Evolutionary conservation across 75 land plant species (phyloP).

Genomic region (Cupressus sempervirens): DNA sequence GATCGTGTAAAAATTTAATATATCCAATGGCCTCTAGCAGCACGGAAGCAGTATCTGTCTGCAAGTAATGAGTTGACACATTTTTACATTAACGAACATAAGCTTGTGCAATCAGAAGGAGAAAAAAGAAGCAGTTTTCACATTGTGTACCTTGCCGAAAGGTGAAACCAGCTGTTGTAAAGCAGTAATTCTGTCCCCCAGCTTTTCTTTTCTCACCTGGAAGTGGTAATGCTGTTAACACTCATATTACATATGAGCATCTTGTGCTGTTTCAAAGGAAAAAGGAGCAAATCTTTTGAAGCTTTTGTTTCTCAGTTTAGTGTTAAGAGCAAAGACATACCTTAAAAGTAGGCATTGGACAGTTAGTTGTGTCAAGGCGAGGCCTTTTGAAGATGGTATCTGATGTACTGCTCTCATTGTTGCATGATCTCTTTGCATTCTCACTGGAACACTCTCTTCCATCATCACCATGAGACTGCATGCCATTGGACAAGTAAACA

Average conservation of each 20-base stretch:
- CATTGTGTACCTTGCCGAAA: slow-evolving; percentile 44
- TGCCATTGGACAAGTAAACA: neutral
- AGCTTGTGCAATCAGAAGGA: neutral
- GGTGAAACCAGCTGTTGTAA: slow-evolving; percentile 65
- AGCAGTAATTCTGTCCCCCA: slow-evolving; percentile 56
- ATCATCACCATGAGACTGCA: slow-evolving; percentile 5
- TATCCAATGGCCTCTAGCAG: slow-evolving; percentile 68
- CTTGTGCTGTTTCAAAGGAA: neutral
- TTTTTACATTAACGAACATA: neutral
- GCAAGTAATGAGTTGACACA: slow-evolving; percentile 5
- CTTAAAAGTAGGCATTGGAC: slow-evolving; percentile 3
- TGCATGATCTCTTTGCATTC: neutral
- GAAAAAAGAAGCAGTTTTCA: neutral
- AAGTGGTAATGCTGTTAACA: neutral
- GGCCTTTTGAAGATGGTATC: slow-evolving; percentile 7
- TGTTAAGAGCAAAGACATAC: neutral
- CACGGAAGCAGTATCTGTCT: slow-evolving; percentile 84
- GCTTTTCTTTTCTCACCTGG: slow-evolving; percentile 57
- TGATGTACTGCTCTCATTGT: slow-evolving; percentile 5
- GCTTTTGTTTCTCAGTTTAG: neutral
- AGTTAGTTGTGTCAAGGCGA: neutral
- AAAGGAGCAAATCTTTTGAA: neutral
- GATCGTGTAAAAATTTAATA: slow-evolving; percentile 69
- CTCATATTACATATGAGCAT: neutral
- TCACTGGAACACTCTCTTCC: neutral